Conservation (phyloP, 345 rosid genomes). For the Euphorbia tirucalli region DNA sequence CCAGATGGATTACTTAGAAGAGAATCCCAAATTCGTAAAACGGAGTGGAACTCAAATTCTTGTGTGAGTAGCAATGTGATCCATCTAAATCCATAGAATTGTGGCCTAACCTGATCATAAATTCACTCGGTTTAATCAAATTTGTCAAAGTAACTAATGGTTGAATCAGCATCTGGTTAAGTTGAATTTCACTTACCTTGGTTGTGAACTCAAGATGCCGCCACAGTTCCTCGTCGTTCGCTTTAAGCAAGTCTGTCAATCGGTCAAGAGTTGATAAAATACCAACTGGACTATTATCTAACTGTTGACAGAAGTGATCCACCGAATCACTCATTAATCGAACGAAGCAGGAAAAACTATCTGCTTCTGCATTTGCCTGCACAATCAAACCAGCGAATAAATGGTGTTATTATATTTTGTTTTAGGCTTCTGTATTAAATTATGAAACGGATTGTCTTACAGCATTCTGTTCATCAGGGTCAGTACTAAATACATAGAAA, state of each 20-base stretch:
- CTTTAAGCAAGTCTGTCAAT: conserved; percentile 53
- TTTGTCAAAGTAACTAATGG: background rate
- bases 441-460: conserved; percentile 35
- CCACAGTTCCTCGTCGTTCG: conserved; percentile 67
- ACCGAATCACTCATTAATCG: conserved; percentile 59
- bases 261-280: conserved; percentile 63
- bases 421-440: background rate
- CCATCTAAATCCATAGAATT: conserved; percentile 71
- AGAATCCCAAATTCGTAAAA: conserved; percentile 76
- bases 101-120: conserved; percentile 59
- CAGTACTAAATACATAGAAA: conserved; percentile 56
- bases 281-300: conserved; percentile 67
- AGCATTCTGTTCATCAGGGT: conserved; percentile 49
- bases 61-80: conserved; percentile 69
- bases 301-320: conserved; percentile 68
- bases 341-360: conserved; percentile 62
- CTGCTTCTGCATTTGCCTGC: conserved; percentile 69
- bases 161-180: background rate
- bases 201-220: conserved; percentile 57
- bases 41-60: conserved; percentile 59
- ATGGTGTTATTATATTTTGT: background rate
- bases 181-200: conserved; percentile 35
- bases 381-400: background rate
- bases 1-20: conserved; percentile 63
- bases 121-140: background rate